Conservation (phyloP, 495 filamentous ascomycete species). For the Chaetomium fimeti region DNA sequence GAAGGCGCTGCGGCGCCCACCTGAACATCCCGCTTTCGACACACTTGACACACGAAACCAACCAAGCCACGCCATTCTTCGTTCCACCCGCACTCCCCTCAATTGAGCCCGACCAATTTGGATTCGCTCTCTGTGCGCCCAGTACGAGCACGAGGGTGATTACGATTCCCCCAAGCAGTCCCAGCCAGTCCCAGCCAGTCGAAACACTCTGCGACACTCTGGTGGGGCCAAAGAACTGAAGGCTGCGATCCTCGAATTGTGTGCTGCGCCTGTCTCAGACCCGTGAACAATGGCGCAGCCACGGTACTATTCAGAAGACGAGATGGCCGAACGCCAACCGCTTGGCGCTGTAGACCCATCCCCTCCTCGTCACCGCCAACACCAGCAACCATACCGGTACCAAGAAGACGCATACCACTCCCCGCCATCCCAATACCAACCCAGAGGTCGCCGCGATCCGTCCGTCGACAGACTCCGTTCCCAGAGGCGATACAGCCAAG, state of each 20-base stretch:
- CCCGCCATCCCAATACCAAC: slow-evolving; percentile 31
- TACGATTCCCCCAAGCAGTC: neutral
- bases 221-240: slow-evolving; percentile 10
- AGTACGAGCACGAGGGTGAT: neutral
- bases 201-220: slow-evolving; percentile 17
- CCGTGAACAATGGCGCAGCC: slow-evolving; percentile 28
- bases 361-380: slow-evolving; percentile 23
- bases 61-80: slow-evolving; percentile 2
- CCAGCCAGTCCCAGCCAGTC: neutral
- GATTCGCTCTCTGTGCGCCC: neutral
- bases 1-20: neutral
- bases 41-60: slow-evolving; percentile 8
- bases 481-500: slow-evolving; percentile 40
- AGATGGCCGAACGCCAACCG: slow-evolving; percentile 42
- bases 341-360: slow-evolving; percentile 31
- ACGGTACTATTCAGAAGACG: slow-evolving; percentile 37
- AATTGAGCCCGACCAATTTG: slow-evolving; percentile 7
- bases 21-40: slow-evolving; percentile 3
- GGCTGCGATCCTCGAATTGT: slow-evolving; percentile 5
- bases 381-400: slow-evolving; percentile 24
- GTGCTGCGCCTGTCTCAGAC: slow-evolving; percentile 18
- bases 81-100: slow-evolving; percentile 4
- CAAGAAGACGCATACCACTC: slow-evolving; percentile 27
- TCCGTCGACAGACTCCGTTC: slow-evolving; percentile 43
- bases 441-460: slow-evolving; percentile 46